Evolutionary conservation across 352 stramenopile species (phyloP).

Genomic region (Globisporangium nodosum): DNA sequence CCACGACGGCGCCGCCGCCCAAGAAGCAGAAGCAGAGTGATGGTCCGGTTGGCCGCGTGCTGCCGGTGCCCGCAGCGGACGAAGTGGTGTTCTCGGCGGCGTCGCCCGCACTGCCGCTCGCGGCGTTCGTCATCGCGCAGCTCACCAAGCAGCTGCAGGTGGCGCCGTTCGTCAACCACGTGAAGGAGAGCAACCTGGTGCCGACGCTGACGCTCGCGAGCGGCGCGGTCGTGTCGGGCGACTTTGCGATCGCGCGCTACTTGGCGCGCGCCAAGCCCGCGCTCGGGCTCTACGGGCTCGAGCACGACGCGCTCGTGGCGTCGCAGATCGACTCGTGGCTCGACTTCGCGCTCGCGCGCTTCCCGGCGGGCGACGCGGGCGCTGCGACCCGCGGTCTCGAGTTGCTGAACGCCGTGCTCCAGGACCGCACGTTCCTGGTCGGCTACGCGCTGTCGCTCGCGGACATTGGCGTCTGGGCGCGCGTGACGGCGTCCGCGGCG

Average conservation of each 20-base stretch:
- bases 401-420: slow-evolving; percentile 88
- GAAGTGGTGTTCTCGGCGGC: slow-evolving; percentile 60
- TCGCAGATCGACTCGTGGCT: slow-evolving; percentile 92
- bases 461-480: slow-evolving; percentile 92
- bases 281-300: slow-evolving; percentile 49
- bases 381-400: slow-evolving; percentile 40
- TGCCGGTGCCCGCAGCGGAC: slow-evolving; percentile 34
- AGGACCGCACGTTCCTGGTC: slow-evolving; percentile 91
- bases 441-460: slow-evolving; percentile 92
- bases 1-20: slow-evolving; percentile 2
- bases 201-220: slow-evolving; percentile 55
- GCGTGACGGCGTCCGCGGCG: slow-evolving; percentile 43
- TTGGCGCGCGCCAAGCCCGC: slow-evolving; percentile 34
- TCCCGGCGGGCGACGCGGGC: slow-evolving; percentile 24
- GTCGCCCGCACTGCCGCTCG: slow-evolving; percentile 41
- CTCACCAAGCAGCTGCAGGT: slow-evolving; percentile 16
- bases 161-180: slow-evolving; percentile 46
- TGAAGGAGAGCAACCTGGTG: slow-evolving; percentile 41
- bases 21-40: slow-evolving; percentile 23
- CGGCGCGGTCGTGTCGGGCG: slow-evolving; percentile 62
- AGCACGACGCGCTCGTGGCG: slow-evolving; percentile 38
- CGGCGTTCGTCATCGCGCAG: slow-evolving; percentile 58
- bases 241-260: slow-evolving; percentile 77
- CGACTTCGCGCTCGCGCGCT: slow-evolving; percentile 84
- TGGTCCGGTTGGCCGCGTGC: slow-evolving; percentile 27